Conservation (phyloP, 176 grass and related monocot genomes). For the Oryza nivara region DNA sequence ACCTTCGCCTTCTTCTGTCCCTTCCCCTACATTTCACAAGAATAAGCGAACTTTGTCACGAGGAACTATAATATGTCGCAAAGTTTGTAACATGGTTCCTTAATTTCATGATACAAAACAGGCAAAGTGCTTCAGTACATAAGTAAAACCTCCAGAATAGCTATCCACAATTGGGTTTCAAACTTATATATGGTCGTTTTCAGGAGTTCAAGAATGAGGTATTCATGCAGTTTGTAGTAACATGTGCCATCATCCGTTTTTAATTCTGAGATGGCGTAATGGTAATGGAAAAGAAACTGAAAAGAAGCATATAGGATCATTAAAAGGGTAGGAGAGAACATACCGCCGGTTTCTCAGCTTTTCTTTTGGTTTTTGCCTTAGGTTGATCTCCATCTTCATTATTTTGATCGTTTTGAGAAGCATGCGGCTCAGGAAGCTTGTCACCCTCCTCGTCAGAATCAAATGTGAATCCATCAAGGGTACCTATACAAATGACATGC, state of each 20-base stretch:
- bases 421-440: constrained; percentile 50
- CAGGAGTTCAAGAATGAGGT: background rate
- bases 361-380: constrained; percentile 71
- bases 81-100: too few species aligned
- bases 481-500: constrained; percentile 56
- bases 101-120: too few species aligned
- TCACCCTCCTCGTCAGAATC: constrained; percentile 90
- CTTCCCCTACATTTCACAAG: constrained; percentile 46
- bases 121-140: background rate
- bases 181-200: background rate
- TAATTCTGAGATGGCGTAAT: background rate
- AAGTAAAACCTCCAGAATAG: background rate
- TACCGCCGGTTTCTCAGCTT: constrained; percentile 54
- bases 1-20: constrained; percentile 75
- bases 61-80: background rate
- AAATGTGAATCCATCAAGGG: constrained; percentile 85
- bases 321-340: constrained; percentile 20
- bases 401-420: constrained; percentile 64
- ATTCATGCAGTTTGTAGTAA: constrained; percentile 16
- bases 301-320: background rate
- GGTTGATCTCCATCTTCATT: constrained; percentile 70
- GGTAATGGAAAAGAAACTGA: background rate
- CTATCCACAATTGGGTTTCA: background rate
- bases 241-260: background rate
- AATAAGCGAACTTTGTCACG: background rate